Conservation (phyloP, 1,284 basidiomycete species). For the Ustilago nuda region DNA sequence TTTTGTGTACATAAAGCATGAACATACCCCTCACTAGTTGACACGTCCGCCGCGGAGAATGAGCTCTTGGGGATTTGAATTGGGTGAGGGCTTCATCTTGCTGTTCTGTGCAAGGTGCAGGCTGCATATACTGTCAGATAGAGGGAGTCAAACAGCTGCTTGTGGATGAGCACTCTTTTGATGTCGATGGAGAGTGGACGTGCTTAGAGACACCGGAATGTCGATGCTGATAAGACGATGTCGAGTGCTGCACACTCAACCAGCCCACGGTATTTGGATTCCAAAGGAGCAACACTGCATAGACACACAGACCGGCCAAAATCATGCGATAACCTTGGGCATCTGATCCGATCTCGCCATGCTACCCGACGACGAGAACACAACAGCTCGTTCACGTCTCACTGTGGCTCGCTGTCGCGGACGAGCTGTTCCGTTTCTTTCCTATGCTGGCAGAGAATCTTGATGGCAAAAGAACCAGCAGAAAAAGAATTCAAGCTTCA, state of each 20-base stretch:
- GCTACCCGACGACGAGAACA: not conserved
- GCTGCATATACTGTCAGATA: not conserved
- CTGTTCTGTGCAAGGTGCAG: no score
- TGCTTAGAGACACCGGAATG: not conserved
- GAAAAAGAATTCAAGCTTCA: not conserved
- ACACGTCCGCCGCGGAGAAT: conserved; percentile 3
- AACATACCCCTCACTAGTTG: no score
- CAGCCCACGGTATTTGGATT: not conserved
- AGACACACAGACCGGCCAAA: not conserved
- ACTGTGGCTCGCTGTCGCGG: not conserved
- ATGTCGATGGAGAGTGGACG: not conserved
- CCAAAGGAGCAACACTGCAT: not conserved
- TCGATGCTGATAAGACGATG: not conserved
- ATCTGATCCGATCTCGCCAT: not conserved
- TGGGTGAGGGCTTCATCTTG: no score
- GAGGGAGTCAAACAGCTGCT: not conserved
- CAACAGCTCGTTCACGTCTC: not conserved
- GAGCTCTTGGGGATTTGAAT: not conserved
- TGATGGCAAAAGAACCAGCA: not conserved
- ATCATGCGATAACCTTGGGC: not conserved
- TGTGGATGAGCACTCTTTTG: not conserved
- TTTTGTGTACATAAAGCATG: not conserved
- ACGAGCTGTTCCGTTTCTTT: not conserved
- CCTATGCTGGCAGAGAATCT: not conserved
- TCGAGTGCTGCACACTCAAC: not conserved